phyloP scores from a whole-genome alignment of 2,329 filamentous ascomycete genomes.

The Colletotrichum somersetense region DNA sequence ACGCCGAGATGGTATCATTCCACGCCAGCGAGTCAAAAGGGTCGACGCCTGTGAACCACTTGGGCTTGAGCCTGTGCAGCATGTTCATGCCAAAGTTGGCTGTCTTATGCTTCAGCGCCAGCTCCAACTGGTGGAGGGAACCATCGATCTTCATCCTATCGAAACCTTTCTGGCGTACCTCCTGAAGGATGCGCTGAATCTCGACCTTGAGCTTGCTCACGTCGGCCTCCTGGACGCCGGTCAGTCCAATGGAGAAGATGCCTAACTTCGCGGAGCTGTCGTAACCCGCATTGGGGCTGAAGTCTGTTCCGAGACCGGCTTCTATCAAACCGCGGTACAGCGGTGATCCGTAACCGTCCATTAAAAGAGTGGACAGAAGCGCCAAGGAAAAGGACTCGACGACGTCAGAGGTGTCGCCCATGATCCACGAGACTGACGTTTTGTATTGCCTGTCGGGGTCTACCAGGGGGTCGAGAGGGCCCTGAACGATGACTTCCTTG shows the following conservation, averaged over 20 bases:
- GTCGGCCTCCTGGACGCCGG: constrained; percentile 86
- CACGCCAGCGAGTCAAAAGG: constrained; percentile 92
- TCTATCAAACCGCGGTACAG: constrained; percentile 92
- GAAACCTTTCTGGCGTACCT: constrained; percentile 82
- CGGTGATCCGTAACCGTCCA: constrained; percentile 96
- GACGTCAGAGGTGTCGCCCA: constrained; percentile 84
- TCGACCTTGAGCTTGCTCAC: constrained; percentile 81
- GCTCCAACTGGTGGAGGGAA: constrained; percentile 91
- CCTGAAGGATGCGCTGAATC: constrained; percentile 78
- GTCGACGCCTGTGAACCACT: constrained; percentile 96
- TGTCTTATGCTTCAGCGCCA: constrained; percentile 96
- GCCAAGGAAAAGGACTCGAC: constrained; percentile 90
- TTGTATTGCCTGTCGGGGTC: constrained; percentile 91
- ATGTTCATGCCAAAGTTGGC: constrained; percentile 94
- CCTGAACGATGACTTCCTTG: constrained; percentile 76
- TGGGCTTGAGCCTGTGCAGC: constrained; percentile 87
- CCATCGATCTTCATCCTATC: constrained; percentile 92
- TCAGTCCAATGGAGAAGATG: constrained; percentile 91
- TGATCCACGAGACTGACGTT: constrained; percentile 93
- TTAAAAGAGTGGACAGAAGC: constrained; percentile 84
- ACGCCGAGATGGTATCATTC: constrained; percentile 88
- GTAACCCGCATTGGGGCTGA: constrained; percentile 94
- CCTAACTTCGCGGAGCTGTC: constrained; percentile 82
- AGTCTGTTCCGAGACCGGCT: constrained; percentile 89
- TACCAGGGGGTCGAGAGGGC: constrained; percentile 88